Conservation (phyloP, 2,329 filamentous ascomycete genomes). For the Fusarium sp. region DNA sequence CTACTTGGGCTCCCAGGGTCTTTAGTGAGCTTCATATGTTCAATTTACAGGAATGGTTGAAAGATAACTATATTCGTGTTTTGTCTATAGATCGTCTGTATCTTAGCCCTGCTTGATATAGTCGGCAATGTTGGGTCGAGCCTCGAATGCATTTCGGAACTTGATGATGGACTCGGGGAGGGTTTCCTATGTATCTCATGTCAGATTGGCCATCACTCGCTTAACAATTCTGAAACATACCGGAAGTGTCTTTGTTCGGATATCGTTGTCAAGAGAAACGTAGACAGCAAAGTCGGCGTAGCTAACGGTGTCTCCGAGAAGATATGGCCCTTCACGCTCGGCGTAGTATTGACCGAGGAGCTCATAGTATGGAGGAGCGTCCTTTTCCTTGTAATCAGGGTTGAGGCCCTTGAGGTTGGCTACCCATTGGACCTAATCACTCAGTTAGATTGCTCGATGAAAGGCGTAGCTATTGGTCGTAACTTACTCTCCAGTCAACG, state of each 20-base stretch:
- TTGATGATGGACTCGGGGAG: background rate
- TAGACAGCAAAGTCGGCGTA: slow-evolving; percentile 52
- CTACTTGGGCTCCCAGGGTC: background rate
- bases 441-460: background rate
- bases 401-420: slow-evolving; percentile 37
- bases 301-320: slow-evolving; percentile 47
- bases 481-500: slow-evolving; percentile 49
- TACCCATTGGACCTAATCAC: slow-evolving; percentile 35
- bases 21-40: background rate
- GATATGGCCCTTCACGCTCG: slow-evolving; percentile 44
- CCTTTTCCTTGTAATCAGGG: slow-evolving; percentile 44
- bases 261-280: slow-evolving; percentile 50
- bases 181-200: background rate
- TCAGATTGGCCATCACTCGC: accelerated
- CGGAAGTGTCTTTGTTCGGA: slow-evolving; percentile 43
- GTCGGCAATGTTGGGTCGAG: background rate
- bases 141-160: slow-evolving; percentile 4
- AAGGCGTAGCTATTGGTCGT: accelerated
- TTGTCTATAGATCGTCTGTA: accelerated
- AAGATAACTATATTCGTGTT: background rate
- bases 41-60: accelerated
- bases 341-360: slow-evolving; percentile 44
- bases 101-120: background rate
- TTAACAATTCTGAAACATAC: slow-evolving; percentile 38
- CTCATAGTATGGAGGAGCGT: slow-evolving; percentile 42